Evolutionary conservation across 2,329 filamentous ascomycete genomes (phyloP).

Genomic region (Taxawa tesnikishii): DNA sequence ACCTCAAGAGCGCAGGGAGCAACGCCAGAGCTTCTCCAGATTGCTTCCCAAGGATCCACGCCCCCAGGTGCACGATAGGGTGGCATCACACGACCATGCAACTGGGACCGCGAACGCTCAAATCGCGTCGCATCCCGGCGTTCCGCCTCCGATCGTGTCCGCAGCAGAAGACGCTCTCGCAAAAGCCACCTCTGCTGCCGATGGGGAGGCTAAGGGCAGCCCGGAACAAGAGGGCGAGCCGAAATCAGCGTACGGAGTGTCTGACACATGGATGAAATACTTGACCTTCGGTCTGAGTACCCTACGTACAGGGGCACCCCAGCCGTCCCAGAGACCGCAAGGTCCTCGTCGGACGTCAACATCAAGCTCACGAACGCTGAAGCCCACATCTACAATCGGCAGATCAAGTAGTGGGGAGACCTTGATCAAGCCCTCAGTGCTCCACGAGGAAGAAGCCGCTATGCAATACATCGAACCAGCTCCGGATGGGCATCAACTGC

Average conservation of each 20-base stretch:
- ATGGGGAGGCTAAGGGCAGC: slow-evolving; percentile 8
- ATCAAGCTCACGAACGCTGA: slow-evolving; percentile 14
- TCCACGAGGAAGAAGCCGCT: slow-evolving; percentile 8
- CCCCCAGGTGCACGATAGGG: slow-evolving; percentile 13
- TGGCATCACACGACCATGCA: slow-evolving; percentile 15
- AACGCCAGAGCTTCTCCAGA: not conserved
- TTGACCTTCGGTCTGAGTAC: slow-evolving; percentile 33
- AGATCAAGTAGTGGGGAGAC: no score
- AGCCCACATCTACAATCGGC: no score
- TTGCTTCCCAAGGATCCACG: slow-evolving; percentile 8
- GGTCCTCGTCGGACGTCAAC: slow-evolving; percentile 11
- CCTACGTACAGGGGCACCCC: slow-evolving; percentile 11
- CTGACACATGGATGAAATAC: slow-evolving; percentile 38
- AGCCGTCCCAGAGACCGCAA: slow-evolving; percentile 9
- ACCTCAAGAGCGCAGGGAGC: not conserved
- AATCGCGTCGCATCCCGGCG: slow-evolving; percentile 18
- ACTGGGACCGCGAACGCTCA: slow-evolving; percentile 6
- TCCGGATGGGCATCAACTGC: slow-evolving; percentile 33
- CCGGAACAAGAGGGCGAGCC: slow-evolving; percentile 11
- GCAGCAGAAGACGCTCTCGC: slow-evolving; percentile 31
- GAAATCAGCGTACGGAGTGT: slow-evolving; percentile 28
- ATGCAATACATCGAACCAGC: slow-evolving; percentile 19
- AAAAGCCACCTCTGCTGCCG: slow-evolving; percentile 25
- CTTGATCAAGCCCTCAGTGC: slow-evolving; percentile 3
- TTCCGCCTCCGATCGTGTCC: slow-evolving; percentile 34